Conservation (phyloP, 495 filamentous ascomycete species). For the Aspergillus campestris region DNA sequence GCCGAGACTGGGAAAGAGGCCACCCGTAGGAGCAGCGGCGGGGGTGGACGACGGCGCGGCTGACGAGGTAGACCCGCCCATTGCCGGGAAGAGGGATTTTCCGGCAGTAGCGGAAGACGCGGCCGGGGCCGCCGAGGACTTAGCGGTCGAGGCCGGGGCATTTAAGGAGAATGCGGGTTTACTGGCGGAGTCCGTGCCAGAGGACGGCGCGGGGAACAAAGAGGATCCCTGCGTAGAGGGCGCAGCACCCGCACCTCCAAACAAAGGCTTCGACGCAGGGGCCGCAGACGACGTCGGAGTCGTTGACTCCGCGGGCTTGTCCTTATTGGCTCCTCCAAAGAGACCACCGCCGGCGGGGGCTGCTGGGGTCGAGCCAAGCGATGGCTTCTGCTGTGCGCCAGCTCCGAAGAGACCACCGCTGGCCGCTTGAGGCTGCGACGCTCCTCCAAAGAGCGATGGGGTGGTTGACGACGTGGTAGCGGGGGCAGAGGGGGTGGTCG, state of each 20-base stretch:
- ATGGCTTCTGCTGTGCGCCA: conserved; percentile 19
- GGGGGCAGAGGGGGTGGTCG: conserved; percentile 8
- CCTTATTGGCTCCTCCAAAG: conserved; percentile 29
- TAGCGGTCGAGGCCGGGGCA: conserved; percentile 16
- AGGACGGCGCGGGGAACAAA: conserved; percentile 29
- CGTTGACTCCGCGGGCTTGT: conserved; percentile 33
- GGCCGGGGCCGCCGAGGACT: conserved; percentile 22
- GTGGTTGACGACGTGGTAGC: conserved; percentile 18
- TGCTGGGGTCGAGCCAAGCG: conserved; percentile 25
- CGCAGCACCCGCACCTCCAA: conserved; percentile 18
- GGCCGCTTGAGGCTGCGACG: conserved; percentile 21
- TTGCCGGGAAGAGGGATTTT: conserved; percentile 30
- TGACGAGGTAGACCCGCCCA: conserved; percentile 28
- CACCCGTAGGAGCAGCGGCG: conserved; percentile 27
- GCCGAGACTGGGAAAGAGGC: conserved; percentile 30
- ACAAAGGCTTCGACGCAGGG: conserved; percentile 19
- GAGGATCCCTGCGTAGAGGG: conserved; percentile 20
- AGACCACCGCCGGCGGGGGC: conserved; percentile 22
- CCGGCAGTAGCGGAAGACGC: conserved; percentile 30
- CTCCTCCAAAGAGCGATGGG: conserved; percentile 14
- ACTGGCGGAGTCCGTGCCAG: conserved; percentile 19
- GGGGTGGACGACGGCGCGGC: conserved; percentile 30
- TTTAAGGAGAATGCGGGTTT: conserved; percentile 26
- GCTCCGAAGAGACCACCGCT: conserved; percentile 27
- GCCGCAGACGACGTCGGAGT: conserved; percentile 25